These are phyloP conservation scores for Candida easanensis DNA, from an alignment of 805 yeast species.

Conservation along the genomic window DNA sequence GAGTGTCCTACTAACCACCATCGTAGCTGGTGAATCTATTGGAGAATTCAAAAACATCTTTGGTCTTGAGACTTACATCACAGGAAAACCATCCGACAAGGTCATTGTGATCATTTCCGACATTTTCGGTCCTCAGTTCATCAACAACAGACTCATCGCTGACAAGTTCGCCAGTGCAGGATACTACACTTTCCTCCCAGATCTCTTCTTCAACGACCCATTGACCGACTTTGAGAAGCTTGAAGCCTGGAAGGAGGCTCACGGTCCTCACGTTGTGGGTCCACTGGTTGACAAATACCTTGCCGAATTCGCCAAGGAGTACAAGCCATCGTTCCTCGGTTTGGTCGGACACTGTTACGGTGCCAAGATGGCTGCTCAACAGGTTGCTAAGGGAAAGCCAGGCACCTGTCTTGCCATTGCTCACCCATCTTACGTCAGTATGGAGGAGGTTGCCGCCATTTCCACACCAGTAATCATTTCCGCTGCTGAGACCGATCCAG, in stretches of 20 bases:
- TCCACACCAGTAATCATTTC: slow-evolving; percentile 54
- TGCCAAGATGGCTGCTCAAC: slow-evolving; percentile 61
- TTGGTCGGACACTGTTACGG: slow-evolving; percentile 83
- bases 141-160: slow-evolving; percentile 60
- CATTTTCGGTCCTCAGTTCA: slow-evolving; percentile 56
- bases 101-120: slow-evolving; percentile 67
- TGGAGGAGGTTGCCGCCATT: slow-evolving; percentile 60
- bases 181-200: slow-evolving; percentile 69
- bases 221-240: slow-evolving; percentile 28
- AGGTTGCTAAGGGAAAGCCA: slow-evolving; percentile 34
- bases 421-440: slow-evolving; percentile 72
- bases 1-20: neutral
- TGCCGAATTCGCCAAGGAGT: slow-evolving; percentile 34
- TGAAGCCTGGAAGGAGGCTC: slow-evolving; percentile 50
- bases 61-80: slow-evolving; percentile 43
- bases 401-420: slow-evolving; percentile 68
- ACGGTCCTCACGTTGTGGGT: slow-evolving; percentile 41
- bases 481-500: slow-evolving; percentile 67
- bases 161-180: slow-evolving; percentile 61
- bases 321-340: slow-evolving; percentile 42
- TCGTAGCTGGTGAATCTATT: neutral
- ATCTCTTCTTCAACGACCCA: slow-evolving; percentile 53
- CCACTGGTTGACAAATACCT: slow-evolving; percentile 49
- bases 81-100: slow-evolving; percentile 42
- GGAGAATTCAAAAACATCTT: slow-evolving; percentile 35